Evolutionary conservation across 768 basidiomycete species (phyloP), one percentile per base, ranked within the genome.

Genomic region (Ephemerocybe angulata): DNA sequence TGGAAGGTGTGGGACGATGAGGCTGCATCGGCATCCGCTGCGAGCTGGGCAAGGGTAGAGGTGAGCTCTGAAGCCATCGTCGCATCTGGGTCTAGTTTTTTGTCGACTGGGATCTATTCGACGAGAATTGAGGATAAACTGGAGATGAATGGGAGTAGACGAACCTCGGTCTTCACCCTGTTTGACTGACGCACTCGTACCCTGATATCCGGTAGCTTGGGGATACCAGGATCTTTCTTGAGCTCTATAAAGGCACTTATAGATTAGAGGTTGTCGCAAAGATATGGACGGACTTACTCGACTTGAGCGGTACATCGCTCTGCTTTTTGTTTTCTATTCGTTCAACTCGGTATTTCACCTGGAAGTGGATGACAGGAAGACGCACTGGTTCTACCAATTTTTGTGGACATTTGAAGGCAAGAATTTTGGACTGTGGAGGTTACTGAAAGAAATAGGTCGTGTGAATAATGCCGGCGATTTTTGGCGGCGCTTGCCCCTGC

Each of bases 211-310:
- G 90, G 87, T 2, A 96, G 79, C 63, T 88, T 85, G 5, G 93
- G 93, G 2, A 97, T 75, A 17, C 93, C 94, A 31, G 90, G 88
- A 67, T 96, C 93, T 65, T 91, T 94, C 71, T 89, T 93, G 37
- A 93, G 73, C 65, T 88, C 91, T 93, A 55, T 25, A 51, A 28
- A 31, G 21, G 13, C 27, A 28, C 19, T 57, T 10, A 55, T 19
- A 31, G 33, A 33, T 25, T 31, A n/a, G 5, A 31, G 24, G 50
- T 52, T 28, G 41, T 28, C 52, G n/a, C 13, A 58, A 10, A 27
- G 22, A 37, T 49, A 25, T 50, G n/a, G 10, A 12, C 22, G 24
- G 53, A 60, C 74, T 58, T 28, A 76, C 76, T 77, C 49, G 73
- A 64, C 61, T 73, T 75, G 12, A 71, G 63, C 25, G 78, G 76